Base-by-base conservation (phyloP, 108 stramenopile species). In the Nitzschia sp. region DNA sequence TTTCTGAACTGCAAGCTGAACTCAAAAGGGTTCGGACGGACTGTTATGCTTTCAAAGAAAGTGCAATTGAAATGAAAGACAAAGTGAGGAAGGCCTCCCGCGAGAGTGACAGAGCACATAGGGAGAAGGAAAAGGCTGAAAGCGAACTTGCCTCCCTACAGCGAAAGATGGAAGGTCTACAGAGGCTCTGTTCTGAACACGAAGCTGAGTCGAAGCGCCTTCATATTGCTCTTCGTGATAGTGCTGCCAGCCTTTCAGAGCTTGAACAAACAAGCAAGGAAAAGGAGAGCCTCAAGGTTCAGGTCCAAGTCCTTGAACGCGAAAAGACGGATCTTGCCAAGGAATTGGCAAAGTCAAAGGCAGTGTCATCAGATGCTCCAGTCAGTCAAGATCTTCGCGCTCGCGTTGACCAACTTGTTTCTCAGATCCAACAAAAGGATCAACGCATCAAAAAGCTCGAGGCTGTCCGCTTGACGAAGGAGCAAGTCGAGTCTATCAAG, bases 381-480 rank as follows among this genome's bases (percentile, higher is more conserved):
- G 29, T 34, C 29, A 34, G 5, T 34, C 29, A 34, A 5, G 29
- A 34, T 1, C 29, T 34, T 34, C 29, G 29, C 5, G 29, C 29
- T 5, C 29, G 5, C 14, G 14, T 48, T 15, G 58, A 75, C 9
- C 78, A 85, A 41, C 54, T 90, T 26, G 75, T 63, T 22, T 64
- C 53, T 7, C 55, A 71, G 37, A 51, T 86, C 15, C 57, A 71
- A 38, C 55, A 76, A 38, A 92, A 89, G 58, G 88, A 95, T 51
- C 75, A 58, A 11, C 73, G 94, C 11, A 95, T 95, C 61, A 79
- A 86, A 57, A 89, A 92, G 62, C 85, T 95, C 12, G 85, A 92
- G 64, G 77, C 78, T 42, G 64, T 76, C 24, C 78, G 78, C 37
- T 70, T 95, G 43, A 95, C 94, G 24, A 90, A 86, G 57, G 86